Conservation (phyloP, 345 rosid species). For the Hibiscus syriacus region DNA sequence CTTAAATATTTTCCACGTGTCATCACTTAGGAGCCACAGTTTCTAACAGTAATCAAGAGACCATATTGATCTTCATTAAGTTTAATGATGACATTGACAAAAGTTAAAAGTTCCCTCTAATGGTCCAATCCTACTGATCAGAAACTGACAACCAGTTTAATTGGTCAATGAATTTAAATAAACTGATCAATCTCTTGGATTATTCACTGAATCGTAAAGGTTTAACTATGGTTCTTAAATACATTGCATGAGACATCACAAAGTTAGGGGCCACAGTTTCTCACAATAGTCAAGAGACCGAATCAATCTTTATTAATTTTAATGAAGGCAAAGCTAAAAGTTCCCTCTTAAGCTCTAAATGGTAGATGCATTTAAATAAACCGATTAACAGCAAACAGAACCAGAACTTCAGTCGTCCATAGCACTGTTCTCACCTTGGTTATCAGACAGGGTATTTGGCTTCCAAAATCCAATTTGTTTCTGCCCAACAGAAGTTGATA, state of each 20-base stretch:
- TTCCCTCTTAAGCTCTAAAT: neutral
- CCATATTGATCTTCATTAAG: neutral
- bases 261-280: too few relatives aligned
- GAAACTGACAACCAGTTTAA: neutral
- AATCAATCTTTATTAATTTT: too few relatives aligned
- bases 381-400: neutral
- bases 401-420: constrained; percentile 11
- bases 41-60: neutral
- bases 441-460: constrained; percentile 39
- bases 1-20: neutral
- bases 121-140: constrained; percentile 6
- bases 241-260: neutral
- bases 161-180: neutral
- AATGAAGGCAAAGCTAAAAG: neutral
- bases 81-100: neutral
- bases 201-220: neutral
- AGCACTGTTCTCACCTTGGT: constrained; percentile 40
- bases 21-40: neutral
- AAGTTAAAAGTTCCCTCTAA: neutral
- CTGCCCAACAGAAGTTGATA: constrained; percentile 33
- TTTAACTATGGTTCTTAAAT: neutral
- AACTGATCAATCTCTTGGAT: neutral
- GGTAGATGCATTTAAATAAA: neutral
- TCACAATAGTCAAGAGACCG: too few relatives aligned
- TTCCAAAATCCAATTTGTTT: constrained; percentile 62